phyloP scores from a whole-genome alignment of 495 filamentous ascomycete genomes.

The Hyaloscypha variabilis region DNA sequence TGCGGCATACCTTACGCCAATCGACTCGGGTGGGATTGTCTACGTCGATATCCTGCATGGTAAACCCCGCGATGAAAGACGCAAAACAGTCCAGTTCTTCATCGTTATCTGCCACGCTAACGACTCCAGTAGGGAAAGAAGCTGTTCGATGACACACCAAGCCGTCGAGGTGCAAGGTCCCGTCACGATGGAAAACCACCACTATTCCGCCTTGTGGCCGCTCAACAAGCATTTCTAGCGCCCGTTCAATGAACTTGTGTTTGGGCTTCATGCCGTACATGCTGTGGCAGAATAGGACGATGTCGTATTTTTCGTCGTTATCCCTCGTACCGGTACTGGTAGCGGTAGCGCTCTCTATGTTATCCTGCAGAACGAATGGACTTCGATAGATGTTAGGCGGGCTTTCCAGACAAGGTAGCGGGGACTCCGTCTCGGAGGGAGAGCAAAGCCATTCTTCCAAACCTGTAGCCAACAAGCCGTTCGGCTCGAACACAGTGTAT shows the following conservation, averaged over 20 bases:
- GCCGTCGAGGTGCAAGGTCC: conserved; percentile 45
- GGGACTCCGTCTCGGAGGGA: conserved; percentile 39
- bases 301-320: conserved; percentile 50
- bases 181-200: conserved; percentile 58
- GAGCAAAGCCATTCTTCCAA: conserved; percentile 51
- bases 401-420: conserved; percentile 51
- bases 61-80: conserved; percentile 54
- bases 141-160: conserved; percentile 55
- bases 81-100: conserved; percentile 55
- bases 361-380: conserved; percentile 44
- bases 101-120: conserved; percentile 50
- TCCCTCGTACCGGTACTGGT: conserved; percentile 33
- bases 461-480: conserved; percentile 47
- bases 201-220: conserved; percentile 49
- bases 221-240: conserved; percentile 54
- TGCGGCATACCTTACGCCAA: conserved; percentile 57
- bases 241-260: conserved; percentile 46
- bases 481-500: conserved; percentile 62
- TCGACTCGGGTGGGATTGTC: conserved; percentile 41
- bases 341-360: conserved; percentile 33
- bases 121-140: conserved; percentile 51
- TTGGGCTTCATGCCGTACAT: conserved; percentile 64
- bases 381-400: conserved; percentile 45
- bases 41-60: conserved; percentile 40
- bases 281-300: conserved; percentile 66